A percentile compares a stretch with the other conserved stretches of the same genome.
Evolutionary conservation across 2,329 filamentous ascomycete genomes (phyloP).

Genomic region (Alternaria atra): DNA sequence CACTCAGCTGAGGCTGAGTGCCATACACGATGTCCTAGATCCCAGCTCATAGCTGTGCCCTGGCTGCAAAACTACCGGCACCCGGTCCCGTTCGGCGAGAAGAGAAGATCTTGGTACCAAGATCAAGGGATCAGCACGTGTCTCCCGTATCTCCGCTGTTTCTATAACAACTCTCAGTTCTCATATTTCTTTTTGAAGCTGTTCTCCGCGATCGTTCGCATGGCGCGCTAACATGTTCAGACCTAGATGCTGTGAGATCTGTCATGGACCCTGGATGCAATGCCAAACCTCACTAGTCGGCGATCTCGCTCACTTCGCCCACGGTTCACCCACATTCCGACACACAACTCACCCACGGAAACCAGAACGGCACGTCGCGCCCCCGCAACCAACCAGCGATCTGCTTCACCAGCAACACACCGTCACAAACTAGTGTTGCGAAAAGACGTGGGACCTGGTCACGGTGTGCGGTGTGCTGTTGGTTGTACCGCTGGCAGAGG

Average conservation of each 20-base stretch:
- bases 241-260: conserved; percentile 5
- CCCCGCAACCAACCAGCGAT: conserved; percentile 4
- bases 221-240: background rate
- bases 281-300: background rate
- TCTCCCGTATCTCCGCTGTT: conserved; percentile 1
- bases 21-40: background rate
- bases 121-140: conserved; percentile 1
- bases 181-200: background rate
- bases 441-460: background rate
- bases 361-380: conserved; percentile 1
- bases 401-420: background rate
- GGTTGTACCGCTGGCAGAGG: conserved; percentile 5
- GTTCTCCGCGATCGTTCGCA: conserved; percentile 2
- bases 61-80: background rate
- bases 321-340: conserved; percentile 7
- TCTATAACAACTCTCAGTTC: background rate
- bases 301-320: background rate
- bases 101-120: background rate
- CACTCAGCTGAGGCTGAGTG: background rate
- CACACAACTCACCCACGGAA: conserved; percentile 9
- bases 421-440: conserved; percentile 4
- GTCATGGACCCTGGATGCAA: conserved; percentile 1
- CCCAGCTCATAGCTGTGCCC: background rate
- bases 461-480: conserved; percentile 7
- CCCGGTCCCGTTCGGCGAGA: background rate